phyloP scores from a whole-genome alignment of 1,139 yeast species.

The Yueomyces sp. region DNA sequence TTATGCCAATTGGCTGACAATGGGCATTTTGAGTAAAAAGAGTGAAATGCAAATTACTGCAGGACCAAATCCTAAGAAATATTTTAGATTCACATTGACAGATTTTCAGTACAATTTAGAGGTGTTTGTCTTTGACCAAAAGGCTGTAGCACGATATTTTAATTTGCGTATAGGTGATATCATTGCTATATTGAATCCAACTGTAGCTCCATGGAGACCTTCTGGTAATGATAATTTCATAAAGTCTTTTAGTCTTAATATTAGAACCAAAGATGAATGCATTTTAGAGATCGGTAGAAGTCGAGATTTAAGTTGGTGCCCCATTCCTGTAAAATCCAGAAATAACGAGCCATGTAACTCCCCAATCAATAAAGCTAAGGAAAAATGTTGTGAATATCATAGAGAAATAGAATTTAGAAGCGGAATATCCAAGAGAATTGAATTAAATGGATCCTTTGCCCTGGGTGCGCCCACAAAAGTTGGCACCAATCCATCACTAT shows the following conservation, averaged over 20 bases:
- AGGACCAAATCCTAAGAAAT: slow-evolving; percentile 36
- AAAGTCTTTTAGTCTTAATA: slow-evolving; percentile 47
- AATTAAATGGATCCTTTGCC: slow-evolving; percentile 51
- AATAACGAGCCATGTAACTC: slow-evolving; percentile 39
- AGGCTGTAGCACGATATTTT: slow-evolving; percentile 59
- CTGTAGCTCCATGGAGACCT: slow-evolving; percentile 32
- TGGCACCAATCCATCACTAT: slow-evolving; percentile 29
- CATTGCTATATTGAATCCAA: slow-evolving; percentile 65
- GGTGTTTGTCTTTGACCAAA: slow-evolving; percentile 47
- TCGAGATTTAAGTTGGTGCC: slow-evolving; percentile 61
- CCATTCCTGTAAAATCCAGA: slow-evolving; percentile 29
- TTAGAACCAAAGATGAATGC: slow-evolving; percentile 38
- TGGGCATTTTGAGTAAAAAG: slow-evolving; percentile 56
- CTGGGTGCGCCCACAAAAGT: slow-evolving; percentile 30
- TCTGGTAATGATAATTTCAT: slow-evolving; percentile 12
- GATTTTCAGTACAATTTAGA: slow-evolving; percentile 51
- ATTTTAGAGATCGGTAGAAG: slow-evolving; percentile 64
- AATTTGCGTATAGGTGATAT: slow-evolving; percentile 64
- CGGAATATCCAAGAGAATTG: slow-evolving; percentile 53
- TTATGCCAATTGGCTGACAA: slow-evolving; percentile 61
- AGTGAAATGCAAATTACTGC: slow-evolving; percentile 37
- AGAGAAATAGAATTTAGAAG: slow-evolving; percentile 44
- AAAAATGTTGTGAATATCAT: slow-evolving; percentile 61
- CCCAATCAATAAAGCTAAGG: slow-evolving; percentile 42
- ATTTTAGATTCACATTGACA: slow-evolving; percentile 50